A percentile compares a stretch with the other conserved stretches of the same genome.
Evolutionary conservation across 495 filamentous ascomycete genomes (phyloP).

Genomic region (Neurospora sp.): DNA sequence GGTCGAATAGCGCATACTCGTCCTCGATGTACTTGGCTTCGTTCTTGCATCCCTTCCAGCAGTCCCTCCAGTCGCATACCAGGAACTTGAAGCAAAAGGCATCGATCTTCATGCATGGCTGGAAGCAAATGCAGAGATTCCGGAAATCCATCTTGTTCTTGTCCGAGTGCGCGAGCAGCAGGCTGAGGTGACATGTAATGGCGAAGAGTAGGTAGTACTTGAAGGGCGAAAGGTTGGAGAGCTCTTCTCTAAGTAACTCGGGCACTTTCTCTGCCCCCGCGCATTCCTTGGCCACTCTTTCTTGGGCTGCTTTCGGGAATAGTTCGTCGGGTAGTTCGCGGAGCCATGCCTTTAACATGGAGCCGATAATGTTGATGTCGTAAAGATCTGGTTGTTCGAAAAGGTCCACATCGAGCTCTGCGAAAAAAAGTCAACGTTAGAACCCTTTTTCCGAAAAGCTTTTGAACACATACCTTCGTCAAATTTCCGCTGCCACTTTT

Average conservation of each 20-base stretch:
- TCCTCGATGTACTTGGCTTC: slow-evolving; percentile 67
- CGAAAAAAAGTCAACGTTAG: slow-evolving; percentile 18
- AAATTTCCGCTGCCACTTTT: slow-evolving; percentile 78
- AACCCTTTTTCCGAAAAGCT: background rate
- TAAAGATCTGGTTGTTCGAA: slow-evolving; percentile 76
- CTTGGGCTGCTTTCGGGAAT: slow-evolving; percentile 70
- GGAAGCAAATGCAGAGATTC: slow-evolving; percentile 89
- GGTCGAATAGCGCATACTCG: slow-evolving; percentile 57
- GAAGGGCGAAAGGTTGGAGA: slow-evolving; percentile 80
- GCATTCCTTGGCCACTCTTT: slow-evolving; percentile 62
- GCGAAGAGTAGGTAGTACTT: slow-evolving; percentile 95
- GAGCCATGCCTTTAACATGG: slow-evolving; percentile 87
- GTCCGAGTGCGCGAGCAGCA: slow-evolving; percentile 73
- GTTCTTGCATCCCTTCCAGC: slow-evolving; percentile 93
- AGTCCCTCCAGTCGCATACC: slow-evolving; percentile 84
- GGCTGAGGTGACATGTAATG: slow-evolving; percentile 84
- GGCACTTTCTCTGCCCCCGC: slow-evolving; percentile 66
- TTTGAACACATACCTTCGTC: slow-evolving; percentile 52
- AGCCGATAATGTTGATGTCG: slow-evolving; percentile 88
- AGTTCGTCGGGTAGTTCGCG: slow-evolving; percentile 89
- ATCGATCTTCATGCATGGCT: slow-evolving; percentile 89
- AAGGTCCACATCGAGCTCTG: slow-evolving; percentile 75
- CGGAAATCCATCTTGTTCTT: slow-evolving; percentile 93
- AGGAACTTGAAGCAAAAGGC: slow-evolving; percentile 83
- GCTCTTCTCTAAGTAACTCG: slow-evolving; percentile 73